Evolutionary conservation across 352 stramenopile genomes (phyloP).

Genomic region (Globisporangium solare): DNA sequence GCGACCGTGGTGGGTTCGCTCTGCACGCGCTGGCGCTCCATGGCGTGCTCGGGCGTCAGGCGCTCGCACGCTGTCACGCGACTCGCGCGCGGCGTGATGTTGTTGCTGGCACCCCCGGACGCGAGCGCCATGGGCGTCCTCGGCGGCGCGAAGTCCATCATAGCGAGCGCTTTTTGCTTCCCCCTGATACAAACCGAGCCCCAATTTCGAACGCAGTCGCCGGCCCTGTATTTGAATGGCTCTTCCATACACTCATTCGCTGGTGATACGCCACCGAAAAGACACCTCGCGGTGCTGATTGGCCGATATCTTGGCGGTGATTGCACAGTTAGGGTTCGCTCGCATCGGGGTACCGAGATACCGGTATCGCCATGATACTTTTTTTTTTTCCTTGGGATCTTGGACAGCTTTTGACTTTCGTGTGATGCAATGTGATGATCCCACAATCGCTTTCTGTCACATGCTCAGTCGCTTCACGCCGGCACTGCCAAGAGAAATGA

Average conservation of each 20-base stretch:
- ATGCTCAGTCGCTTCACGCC: not conserved
- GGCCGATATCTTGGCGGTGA: not conserved
- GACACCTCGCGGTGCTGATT: constrained; percentile 1
- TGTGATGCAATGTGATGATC: not conserved
- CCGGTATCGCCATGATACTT: constrained; percentile 1
- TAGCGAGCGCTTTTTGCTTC: not conserved
- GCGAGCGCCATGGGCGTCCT: not conserved
- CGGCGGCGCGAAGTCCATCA: constrained; percentile 3
- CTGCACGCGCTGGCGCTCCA: constrained; percentile 76
- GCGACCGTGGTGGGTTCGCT: constrained; percentile 74
- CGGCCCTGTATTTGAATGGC: constrained; percentile 1
- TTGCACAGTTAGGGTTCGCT: constrained; percentile 2
- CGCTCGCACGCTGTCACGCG: constrained; percentile 13
- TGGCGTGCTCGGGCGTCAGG: constrained; percentile 28
- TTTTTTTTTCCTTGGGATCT: not conserved
- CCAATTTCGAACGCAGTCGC: not conserved
- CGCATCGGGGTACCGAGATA: not conserved
- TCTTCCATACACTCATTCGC: not conserved
- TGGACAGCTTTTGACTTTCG: not conserved
- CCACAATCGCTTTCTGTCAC: not conserved
- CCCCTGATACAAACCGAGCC: constrained; percentile 5
- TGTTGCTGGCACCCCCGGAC: not conserved
- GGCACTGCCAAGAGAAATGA: not conserved
- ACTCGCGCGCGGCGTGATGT: constrained; percentile 4
- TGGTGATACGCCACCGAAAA: constrained; percentile 3